Evolutionary conservation across 805 yeast genomes (phyloP).

Genomic region (Nakazawaea laoshanensis): DNA sequence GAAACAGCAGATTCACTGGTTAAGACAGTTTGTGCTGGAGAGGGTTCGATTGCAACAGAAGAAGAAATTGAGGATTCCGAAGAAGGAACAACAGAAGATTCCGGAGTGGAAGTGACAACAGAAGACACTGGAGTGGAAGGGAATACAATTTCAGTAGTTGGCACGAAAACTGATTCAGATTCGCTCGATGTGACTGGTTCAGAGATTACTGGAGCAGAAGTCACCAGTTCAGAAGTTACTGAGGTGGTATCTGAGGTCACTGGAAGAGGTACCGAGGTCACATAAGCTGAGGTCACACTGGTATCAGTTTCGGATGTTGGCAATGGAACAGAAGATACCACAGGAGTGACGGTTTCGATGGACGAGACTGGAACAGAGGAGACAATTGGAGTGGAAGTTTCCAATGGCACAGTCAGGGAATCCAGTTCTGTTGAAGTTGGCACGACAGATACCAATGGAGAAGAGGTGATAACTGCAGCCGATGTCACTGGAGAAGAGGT

Average conservation of each 20-base stretch:
- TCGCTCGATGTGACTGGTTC: not conserved
- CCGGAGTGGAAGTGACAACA: not conserved
- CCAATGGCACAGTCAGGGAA: not conserved
- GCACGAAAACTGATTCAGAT: not conserved
- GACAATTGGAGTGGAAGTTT: constrained; percentile 3
- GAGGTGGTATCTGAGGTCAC: no score
- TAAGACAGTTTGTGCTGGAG: constrained; percentile 5
- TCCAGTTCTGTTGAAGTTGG: not conserved
- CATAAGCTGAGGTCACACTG: constrained; percentile 10
- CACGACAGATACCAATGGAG: not conserved
- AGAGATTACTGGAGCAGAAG: no score
- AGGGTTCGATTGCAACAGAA: constrained; percentile 3
- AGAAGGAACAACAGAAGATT: not conserved
- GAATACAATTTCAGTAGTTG: no score
- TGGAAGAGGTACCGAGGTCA: no score
- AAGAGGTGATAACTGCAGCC: not conserved
- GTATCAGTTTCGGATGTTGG: constrained; percentile 10
- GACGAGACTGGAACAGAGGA: constrained; percentile 12
- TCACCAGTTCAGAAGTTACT: no score
- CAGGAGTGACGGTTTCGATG: no score
- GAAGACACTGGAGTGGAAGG: no score
- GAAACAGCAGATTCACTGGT: constrained; percentile 5
- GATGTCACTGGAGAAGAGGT: not conserved
- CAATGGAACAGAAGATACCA: no score
- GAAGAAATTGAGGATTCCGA: not conserved